These are phyloP conservation scores for Talaromyces ruber DNA, from an alignment of 495 filamentous ascomycete genomes.

Conservation along the genomic window DNA sequence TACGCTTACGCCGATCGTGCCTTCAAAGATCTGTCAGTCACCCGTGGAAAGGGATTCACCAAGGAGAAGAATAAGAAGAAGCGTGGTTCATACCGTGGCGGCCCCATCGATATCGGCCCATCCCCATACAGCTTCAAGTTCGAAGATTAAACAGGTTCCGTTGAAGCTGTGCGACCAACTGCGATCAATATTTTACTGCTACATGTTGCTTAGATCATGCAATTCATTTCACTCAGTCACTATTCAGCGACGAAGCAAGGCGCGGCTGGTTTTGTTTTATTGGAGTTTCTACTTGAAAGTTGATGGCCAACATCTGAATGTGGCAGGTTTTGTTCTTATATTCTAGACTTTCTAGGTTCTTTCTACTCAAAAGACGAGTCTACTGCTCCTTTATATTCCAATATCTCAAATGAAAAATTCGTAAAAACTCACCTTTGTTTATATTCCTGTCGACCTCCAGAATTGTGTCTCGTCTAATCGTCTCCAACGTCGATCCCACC, in stretches of 20 bases:
- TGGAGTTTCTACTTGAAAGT: not conserved
- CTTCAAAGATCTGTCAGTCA: conserved; percentile 77
- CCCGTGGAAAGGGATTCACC: conserved; percentile 93
- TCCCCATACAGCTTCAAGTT: conserved; percentile 78
- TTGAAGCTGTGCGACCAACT: not conserved
- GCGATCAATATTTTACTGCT: not conserved
- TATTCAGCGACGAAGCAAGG: conserved; percentile 2
- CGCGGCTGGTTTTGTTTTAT: not conserved
- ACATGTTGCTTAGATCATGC: not conserved
- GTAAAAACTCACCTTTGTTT: not conserved
- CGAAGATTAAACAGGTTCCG: conserved; percentile 49
- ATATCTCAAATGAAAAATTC: not conserved
- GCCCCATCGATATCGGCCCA: conserved; percentile 62
- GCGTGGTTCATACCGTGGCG: conserved; percentile 78
- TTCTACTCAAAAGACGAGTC: not conserved
- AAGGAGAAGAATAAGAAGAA: conserved; percentile 99
- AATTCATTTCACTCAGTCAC: not conserved
- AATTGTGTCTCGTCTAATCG: conserved; percentile 23
- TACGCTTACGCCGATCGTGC: conserved; percentile 88
- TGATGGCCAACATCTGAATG: not conserved
- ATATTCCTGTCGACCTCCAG: conserved; percentile 23
- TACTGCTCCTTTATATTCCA: not conserved
- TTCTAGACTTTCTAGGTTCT: not conserved
- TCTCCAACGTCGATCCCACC: conserved; percentile 9
- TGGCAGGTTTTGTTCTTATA: not conserved